phyloP scores from a whole-genome alignment of 2,329 filamentous ascomycete genomes.

The Hypoxylon sp. region DNA sequence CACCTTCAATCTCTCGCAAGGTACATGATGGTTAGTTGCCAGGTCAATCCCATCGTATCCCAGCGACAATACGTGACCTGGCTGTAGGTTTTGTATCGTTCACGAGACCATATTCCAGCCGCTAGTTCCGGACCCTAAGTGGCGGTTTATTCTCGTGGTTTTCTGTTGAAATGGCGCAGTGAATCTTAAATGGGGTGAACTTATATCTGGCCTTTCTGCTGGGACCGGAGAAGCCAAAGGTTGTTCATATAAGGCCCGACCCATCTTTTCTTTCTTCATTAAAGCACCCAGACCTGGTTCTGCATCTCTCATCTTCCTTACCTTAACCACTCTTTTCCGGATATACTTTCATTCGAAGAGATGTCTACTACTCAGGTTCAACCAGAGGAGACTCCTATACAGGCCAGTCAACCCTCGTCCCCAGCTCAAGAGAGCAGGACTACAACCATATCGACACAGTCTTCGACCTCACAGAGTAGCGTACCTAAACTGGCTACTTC shows the following conservation, averaged over 20 bases:
- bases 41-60: not conserved
- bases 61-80: not conserved
- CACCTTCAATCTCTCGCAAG: not conserved
- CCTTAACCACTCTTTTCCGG: not conserved
- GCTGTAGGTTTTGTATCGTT: slow-evolving; percentile 8
- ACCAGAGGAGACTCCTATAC: slow-evolving; percentile 5
- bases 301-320: not conserved
- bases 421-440: not conserved
- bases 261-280: slow-evolving; percentile 18
- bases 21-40: slow-evolving; percentile 10
- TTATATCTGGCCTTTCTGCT: not conserved
- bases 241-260: slow-evolving; percentile 8
- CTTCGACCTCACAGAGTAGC: slow-evolving; percentile 10
- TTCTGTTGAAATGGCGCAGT: slow-evolving; percentile 3
- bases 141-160: slow-evolving; percentile 9
- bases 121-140: slow-evolving; percentile 23
- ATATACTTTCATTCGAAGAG: not conserved
- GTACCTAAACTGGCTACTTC: slow-evolving; percentile 29
- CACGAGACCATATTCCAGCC: slow-evolving; percentile 26
- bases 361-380: slow-evolving; percentile 6
- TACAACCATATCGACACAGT: slow-evolving; percentile 7
- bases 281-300: slow-evolving; percentile 13
- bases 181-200: slow-evolving; percentile 36
- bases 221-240: not conserved
- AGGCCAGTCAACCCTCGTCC: not conserved